Conservation (phyloP, 805 yeast genomes). For the Torulaspora microellipsoides region DNA sequence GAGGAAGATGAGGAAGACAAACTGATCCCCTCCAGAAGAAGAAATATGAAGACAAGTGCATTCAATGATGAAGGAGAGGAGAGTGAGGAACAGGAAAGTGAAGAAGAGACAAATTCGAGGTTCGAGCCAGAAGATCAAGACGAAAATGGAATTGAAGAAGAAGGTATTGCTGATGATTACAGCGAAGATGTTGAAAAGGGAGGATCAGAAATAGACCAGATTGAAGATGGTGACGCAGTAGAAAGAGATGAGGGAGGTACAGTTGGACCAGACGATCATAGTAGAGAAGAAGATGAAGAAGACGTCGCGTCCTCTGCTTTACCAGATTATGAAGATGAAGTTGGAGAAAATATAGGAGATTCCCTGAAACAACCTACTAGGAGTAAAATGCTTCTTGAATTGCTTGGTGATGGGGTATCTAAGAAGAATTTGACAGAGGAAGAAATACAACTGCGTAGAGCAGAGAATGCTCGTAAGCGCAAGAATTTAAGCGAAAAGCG, state of each 20-base stretch:
- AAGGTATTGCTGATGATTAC: slow-evolving; percentile 7
- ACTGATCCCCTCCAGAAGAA: slow-evolving; percentile 7
- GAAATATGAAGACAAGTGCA: background rate
- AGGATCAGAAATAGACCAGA: slow-evolving; percentile 9
- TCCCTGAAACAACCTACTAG: slow-evolving; percentile 19
- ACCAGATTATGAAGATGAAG: slow-evolving; percentile 12
- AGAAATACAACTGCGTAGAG: slow-evolving; percentile 72
- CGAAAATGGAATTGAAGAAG: slow-evolving; percentile 16
- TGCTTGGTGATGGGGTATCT: slow-evolving; percentile 16
- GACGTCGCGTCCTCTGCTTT: background rate
- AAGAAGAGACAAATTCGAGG: slow-evolving; percentile 18
- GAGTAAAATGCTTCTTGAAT: slow-evolving; percentile 22
- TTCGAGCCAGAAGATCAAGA: slow-evolving; percentile 6
- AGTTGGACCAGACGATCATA: slow-evolving; percentile 3
- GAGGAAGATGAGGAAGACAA: slow-evolving; percentile 14
- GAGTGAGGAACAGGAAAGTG: slow-evolving; percentile 11
- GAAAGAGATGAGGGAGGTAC: slow-evolving; percentile 1
- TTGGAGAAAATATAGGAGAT: slow-evolving; percentile 19
- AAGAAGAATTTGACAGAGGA: slow-evolving; percentile 72
- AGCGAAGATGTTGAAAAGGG: slow-evolving; percentile 18
- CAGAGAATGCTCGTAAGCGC: slow-evolving; percentile 85
- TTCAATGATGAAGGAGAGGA: background rate
- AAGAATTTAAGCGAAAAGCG: slow-evolving; percentile 78
- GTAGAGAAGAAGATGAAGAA: slow-evolving; percentile 4
- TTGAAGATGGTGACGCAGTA: slow-evolving; percentile 8